Evolutionary conservation across 225 moss, liverwort and hornwort species (phyloP).

Genomic region (Neckera pumila): DNA sequence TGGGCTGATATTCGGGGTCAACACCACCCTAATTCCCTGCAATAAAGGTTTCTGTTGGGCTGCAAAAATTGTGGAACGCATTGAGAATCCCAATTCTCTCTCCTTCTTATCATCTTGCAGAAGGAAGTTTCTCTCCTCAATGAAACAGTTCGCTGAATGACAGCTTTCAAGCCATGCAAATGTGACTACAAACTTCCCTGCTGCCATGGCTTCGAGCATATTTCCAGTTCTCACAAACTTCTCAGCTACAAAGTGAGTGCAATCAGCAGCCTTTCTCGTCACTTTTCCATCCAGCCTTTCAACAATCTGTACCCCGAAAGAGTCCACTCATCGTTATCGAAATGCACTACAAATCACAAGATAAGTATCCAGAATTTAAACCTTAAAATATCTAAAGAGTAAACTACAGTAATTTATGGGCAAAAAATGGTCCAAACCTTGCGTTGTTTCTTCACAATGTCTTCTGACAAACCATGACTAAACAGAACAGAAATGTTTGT

Average conservation of each 20-base stretch:
- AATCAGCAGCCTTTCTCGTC: conserved; percentile 54
- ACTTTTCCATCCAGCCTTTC: conserved; percentile 66
- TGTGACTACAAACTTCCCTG: conserved; percentile 83
- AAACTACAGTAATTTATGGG: neutral
- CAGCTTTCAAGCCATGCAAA: conserved; percentile 78
- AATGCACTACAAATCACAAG: neutral
- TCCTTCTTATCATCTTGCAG: conserved; percentile 78
- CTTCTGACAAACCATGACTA: conserved; percentile 43
- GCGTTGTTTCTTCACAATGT: conserved; percentile 34
- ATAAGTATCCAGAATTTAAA: neutral
- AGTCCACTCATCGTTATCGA: neutral
- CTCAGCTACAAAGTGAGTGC: conserved; percentile 91
- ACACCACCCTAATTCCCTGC: conserved; percentile 75
- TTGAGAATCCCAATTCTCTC: conserved; percentile 78
- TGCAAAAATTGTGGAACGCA: conserved; percentile 48
- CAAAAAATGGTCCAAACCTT: conserved; percentile 14
- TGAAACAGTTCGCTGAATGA: conserved; percentile 54
- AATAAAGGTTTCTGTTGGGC: conserved; percentile 65
- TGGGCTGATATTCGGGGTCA: conserved; percentile 71
- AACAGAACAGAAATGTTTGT: conserved; percentile 31
- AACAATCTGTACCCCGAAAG: conserved; percentile 47
- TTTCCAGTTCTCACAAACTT: conserved; percentile 90
- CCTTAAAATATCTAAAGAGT: neutral
- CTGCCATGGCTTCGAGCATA: conserved; percentile 95
- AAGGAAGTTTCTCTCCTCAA: conserved; percentile 65